Base-by-base conservation (phyloP, 805 yeast genomes). In the Cyberlindnera subsufficiens region DNA sequence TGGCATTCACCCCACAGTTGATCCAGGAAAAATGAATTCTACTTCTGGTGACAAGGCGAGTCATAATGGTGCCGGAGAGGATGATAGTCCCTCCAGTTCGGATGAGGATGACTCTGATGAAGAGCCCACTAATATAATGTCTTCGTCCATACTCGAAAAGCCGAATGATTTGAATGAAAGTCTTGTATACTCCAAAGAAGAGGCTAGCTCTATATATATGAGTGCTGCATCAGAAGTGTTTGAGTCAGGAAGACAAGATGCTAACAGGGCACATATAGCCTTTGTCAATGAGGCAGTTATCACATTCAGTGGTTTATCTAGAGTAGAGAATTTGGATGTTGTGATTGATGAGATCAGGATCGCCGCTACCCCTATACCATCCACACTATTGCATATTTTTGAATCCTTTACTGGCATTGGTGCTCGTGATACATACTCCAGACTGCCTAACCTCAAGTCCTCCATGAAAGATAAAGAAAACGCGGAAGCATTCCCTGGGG, bases 161-260 rank as follows among this genome's bases (percentile, higher is more conserved):
- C 47, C 51, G 7, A 45, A 22, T 9, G 53, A 52, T 30, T 55
- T 80, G 43, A 59, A 71, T 58, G 73, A 72, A 31, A 81, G 88
- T 52, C 72, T 77, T 64, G 66, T 80, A 31, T 82, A 80, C 55
- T 78, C 91, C 1, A 82, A 77, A 42, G 79, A 75, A 39, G 84
- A 82, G 43, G 83, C 86, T 1, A 72, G 78, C 37, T 80, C 89
- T 3, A 72, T 86, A 16, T 87, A 85, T 56, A 79, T 86, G 90
- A 86, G 95, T 61, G 95, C 96, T 2, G 68, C 82, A 10, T 78
- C 86, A 0, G 71, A 74, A 39, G 56, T 77, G 2, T 64, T 71
- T 38, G 58, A 51, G 19, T 49, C 58, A 3, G 45, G 47, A 31
- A 46, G 43, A 10, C 32, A 45, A 13, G 45, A 42, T 17, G 33